A percentile compares a stretch with the other conserved stretches of the same genome.
Evolutionary conservation across 2,329 filamentous ascomycete species (phyloP).

Genomic region (Diplodia sapinea): DNA sequence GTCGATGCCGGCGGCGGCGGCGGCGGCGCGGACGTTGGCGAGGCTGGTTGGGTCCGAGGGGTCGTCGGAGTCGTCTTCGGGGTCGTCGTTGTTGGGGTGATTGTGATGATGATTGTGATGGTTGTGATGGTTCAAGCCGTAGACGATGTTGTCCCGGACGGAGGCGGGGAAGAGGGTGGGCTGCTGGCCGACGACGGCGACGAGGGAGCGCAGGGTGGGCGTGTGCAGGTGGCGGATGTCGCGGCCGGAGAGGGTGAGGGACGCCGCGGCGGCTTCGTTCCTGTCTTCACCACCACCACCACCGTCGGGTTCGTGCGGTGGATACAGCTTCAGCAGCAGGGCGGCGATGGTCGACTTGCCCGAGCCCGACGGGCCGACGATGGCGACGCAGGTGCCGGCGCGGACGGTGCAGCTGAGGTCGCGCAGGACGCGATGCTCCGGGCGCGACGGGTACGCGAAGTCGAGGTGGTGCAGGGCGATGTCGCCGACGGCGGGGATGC

Average conservation of each 20-base stretch:
- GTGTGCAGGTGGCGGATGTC: conserved; percentile 67
- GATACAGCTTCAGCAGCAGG: conserved; percentile 75
- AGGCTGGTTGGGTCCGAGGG: conserved; percentile 53
- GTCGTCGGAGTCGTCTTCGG: no score
- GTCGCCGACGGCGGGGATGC: conserved; percentile 54
- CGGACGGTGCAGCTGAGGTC: conserved; percentile 70
- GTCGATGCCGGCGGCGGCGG: conserved; percentile 69
- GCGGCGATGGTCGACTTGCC: conserved; percentile 87
- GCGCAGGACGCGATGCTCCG: conserved; percentile 61
- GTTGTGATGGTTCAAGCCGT: conserved; percentile 70
- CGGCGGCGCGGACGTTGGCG: conserved; percentile 54
- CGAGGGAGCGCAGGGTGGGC: conserved; percentile 62
- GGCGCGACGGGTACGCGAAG: conserved; percentile 73
- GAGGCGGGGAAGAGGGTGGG: conserved; percentile 79
- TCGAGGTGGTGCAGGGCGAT: conserved; percentile 66
- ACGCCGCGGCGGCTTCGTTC: no score
- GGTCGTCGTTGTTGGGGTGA: no score
- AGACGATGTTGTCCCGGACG: conserved; percentile 80
- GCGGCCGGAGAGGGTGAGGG: conserved; percentile 63
- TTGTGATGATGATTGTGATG: no score
- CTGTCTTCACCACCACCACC: no score
- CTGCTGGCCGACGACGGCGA: conserved; percentile 72
- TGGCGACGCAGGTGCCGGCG: conserved; percentile 70
- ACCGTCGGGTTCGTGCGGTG: no score
- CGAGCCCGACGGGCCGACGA: conserved; percentile 85